Percentiles rank a stretch among this genome's conserved stretches.
Evolutionary conservation across 345 rosid species (phyloP).

Genomic region (Durio zibethinus): DNA sequence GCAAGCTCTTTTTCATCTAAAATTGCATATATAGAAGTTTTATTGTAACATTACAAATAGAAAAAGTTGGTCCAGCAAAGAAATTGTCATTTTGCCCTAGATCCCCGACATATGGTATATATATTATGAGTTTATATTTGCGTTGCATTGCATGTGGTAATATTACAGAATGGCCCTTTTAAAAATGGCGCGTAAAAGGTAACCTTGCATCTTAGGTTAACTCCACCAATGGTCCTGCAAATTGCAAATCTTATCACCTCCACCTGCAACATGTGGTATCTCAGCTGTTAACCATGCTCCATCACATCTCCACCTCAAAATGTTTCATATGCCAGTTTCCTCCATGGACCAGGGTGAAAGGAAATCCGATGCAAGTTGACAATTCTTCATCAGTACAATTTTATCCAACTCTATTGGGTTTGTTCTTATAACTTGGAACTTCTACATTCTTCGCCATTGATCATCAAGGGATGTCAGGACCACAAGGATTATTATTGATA

Average conservation of each 20-base stretch:
- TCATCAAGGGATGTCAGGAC: neutral
- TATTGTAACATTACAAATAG: slow-evolving; percentile 12
- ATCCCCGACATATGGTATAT: slow-evolving; percentile 32
- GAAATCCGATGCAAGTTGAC: neutral
- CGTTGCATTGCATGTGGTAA: slow-evolving; percentile 24
- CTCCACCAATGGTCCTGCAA: slow-evolving; percentile 4
- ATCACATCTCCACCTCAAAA: neutral
- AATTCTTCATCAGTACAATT: slow-evolving; percentile 9
- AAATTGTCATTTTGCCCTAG: slow-evolving; percentile 38
- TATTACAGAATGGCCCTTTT: slow-evolving; percentile 17
- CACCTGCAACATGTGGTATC: slow-evolving; percentile 6
- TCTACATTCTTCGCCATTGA: neutral
- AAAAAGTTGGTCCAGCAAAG: slow-evolving; percentile 14
- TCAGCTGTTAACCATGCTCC: neutral
- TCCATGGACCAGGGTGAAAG: slow-evolving; percentile 16
- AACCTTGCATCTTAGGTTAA: slow-evolving; percentile 23
- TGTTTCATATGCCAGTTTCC: neutral
- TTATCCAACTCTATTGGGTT: slow-evolving; percentile 4
- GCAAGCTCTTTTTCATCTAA: slow-evolving; percentile 7
- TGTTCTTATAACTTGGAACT: neutral
- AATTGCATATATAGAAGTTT: neutral
- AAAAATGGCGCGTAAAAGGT: slow-evolving; percentile 6
- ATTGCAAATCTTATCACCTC: slow-evolving; percentile 18
- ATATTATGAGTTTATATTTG: too few species aligned
- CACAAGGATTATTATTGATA: neutral